A percentile compares a stretch with the other conserved stretches of the same genome.
These are phyloP conservation scores for Clarkia xantiana DNA, from an alignment of 345 rosid species.

Conservation along the genomic window DNA sequence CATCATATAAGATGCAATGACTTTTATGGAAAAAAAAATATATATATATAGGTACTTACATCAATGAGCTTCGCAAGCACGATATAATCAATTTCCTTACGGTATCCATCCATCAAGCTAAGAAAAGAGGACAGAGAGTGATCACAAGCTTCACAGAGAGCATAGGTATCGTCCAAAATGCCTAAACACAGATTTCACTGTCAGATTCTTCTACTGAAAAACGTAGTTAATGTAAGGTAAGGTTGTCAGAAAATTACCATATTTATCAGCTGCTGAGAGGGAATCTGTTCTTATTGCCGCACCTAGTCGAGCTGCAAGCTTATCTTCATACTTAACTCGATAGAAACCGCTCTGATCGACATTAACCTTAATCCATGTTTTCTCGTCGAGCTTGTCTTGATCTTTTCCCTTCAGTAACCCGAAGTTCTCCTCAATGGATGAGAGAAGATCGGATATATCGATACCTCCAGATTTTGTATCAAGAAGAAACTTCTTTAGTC, in stretches of 20 bases:
- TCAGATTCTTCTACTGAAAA: background rate
- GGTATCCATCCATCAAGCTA: constrained; percentile 16
- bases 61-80: constrained; percentile 18
- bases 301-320: constrained; percentile 19
- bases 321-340: constrained; percentile 21
- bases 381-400: constrained; percentile 4
- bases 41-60: constrained; percentile 8
- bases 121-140: constrained; percentile 22
- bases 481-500: constrained; percentile 20
- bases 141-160: constrained; percentile 19
- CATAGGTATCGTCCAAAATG: constrained; percentile 25
- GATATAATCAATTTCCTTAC: constrained; percentile 14
- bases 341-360: constrained; percentile 32
- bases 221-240: background rate
- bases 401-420: constrained; percentile 8
- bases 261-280: constrained; percentile 21
- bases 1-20: background rate
- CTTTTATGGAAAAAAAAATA: background rate
- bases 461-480: constrained; percentile 17
- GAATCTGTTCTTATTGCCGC: constrained; percentile 16
- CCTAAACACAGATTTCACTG: constrained; percentile 7
- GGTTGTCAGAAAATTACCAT: constrained; percentile 11
- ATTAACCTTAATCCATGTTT: constrained; percentile 26
- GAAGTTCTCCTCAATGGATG: constrained; percentile 9
- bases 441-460: constrained; percentile 13